Conservation (phyloP, 192 early-diverging fungal genomes). For the Cetraspora pellucida region DNA sequence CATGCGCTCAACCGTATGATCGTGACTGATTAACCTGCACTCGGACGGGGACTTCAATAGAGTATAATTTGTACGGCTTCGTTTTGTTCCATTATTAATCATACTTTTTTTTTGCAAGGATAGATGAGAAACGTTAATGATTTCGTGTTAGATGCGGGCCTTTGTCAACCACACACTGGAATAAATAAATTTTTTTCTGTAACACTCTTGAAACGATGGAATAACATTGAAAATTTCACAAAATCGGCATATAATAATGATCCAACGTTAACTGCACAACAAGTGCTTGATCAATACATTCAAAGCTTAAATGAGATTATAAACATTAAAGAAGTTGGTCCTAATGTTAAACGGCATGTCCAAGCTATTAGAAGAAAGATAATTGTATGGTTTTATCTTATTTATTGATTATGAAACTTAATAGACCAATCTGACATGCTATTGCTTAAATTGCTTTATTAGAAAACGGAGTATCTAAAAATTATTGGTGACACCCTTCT, state of each 20-base stretch:
- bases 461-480: constrained; percentile 21
- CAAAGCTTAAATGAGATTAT: constrained; percentile 19
- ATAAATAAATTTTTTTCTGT: constrained; percentile 24
- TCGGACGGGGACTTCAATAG: background rate
- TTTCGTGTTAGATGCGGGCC: background rate
- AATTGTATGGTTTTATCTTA: background rate
- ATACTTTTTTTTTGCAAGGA: background rate
- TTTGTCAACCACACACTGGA: constrained; percentile 11
- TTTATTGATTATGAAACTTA: constrained; percentile 4
- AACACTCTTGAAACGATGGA: background rate
- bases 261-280: constrained; percentile 1
- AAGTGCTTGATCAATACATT: constrained; percentile 7
- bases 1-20: constrained; percentile 8
- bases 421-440: constrained; percentile 13
- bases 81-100: background rate
- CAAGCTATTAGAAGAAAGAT: background rate
- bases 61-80: background rate
- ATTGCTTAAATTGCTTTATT: background rate
- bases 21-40: background rate
- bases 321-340: constrained; percentile 15
- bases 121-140: background rate
- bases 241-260: background rate
- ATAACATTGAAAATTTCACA: background rate
- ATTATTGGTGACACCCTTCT: constrained; percentile 14
- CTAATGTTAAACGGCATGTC: background rate